Evolutionary conservation across 257 asterid genomes (phyloP).

Genomic region (Buddleja alternifolia): DNA sequence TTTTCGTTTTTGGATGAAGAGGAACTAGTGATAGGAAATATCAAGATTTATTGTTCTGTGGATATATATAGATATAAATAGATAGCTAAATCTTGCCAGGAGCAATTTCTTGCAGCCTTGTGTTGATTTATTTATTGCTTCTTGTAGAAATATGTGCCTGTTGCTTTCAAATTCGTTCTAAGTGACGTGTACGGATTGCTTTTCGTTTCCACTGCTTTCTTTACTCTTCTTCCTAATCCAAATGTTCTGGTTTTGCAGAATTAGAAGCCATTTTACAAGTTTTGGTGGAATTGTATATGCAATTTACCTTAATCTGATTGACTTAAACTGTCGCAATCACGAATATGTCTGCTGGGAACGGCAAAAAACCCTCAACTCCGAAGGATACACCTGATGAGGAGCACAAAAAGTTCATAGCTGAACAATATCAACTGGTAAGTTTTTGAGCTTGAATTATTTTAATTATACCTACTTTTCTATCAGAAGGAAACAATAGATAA

Average conservation of each 20-base stretch:
- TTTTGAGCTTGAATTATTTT: background rate
- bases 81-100: background rate
- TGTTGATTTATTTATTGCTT: background rate
- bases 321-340: background rate
- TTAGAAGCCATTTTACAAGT: constrained; percentile 14
- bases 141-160: background rate
- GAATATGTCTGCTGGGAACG: constrained; percentile 51
- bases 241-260: constrained; percentile 3
- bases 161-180: background rate
- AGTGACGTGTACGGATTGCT: background rate
- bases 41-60: background rate
- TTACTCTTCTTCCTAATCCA: background rate
- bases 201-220: constrained; percentile 1
- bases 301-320: background rate
- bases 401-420: too few relatives aligned
- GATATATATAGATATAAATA: background rate
- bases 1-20: background rate
- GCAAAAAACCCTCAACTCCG: constrained; percentile 34
- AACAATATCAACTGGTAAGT: background rate
- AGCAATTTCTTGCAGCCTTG: constrained; percentile 7
- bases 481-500: too few relatives aligned
- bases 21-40: constrained; percentile 1
- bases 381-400: constrained; percentile 33
- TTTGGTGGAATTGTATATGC: background rate
- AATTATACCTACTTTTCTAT: background rate